Evolutionary conservation across 345 rosid species (phyloP).

Genomic region (Dovyalis caffra): DNA sequence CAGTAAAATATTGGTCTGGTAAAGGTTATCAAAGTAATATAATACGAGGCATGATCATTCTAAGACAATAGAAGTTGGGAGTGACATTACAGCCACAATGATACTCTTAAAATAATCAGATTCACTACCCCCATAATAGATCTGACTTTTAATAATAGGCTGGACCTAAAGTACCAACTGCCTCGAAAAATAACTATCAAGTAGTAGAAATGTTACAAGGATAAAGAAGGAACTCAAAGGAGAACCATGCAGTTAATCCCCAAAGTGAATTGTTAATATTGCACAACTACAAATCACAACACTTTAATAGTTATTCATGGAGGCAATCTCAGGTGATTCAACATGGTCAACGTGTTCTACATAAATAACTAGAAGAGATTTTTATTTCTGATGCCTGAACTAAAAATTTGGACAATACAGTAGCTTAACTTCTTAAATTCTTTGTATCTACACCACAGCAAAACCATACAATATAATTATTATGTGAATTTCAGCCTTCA

Average conservation of each 20-base stretch:
- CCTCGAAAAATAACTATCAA: neutral
- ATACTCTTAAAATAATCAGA: neutral
- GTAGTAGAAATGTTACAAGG: neutral
- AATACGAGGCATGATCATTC: constrained; percentile 7
- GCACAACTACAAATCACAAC: neutral
- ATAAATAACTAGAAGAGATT: neutral
- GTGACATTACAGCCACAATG: neutral
- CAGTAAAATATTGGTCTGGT: constrained; percentile 17
- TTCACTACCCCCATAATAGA: neutral
- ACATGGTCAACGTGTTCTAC: neutral
- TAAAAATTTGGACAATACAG: neutral
- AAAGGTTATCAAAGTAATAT: neutral
- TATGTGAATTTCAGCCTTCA: neutral
- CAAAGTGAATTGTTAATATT: neutral
- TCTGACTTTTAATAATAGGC: neutral
- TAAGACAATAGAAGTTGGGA: neutral
- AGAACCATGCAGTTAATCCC: neutral
- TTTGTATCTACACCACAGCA: neutral
- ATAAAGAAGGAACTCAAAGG: neutral
- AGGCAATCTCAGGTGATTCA: neutral
- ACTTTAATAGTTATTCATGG: neutral
- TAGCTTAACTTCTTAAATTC: too few relatives aligned
- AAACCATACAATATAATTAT: neutral
- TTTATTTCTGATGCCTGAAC: neutral
- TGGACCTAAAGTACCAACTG: neutral